Base-by-base conservation (phyloP, 805 yeast species). In the Teunomyces gatunensis region DNA sequence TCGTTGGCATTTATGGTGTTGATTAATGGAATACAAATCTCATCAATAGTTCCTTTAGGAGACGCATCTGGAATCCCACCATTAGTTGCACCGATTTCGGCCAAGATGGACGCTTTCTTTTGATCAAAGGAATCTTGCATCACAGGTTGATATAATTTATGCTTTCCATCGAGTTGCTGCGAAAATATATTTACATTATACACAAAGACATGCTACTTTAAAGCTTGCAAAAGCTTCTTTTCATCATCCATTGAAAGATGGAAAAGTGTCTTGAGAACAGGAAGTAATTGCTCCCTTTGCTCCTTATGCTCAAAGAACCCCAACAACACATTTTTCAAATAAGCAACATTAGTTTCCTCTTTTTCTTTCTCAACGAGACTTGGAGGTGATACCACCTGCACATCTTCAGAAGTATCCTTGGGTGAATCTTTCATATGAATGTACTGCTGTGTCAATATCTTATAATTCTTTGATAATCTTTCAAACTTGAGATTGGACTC, bases 301-400 rank as follows among this genome's bases (percentile, higher is more conserved):
- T 92, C 99, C 59, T 79, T 87, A 61, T 88, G 96, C 59, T 91
- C 97, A 46, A 94, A 67, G 62, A 87, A 94, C 2, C 97, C 97
- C 2, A 92, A 69, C n/a, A 92, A 65, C 2, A 92, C 97, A 61
- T 94, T 94, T 63, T 87, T 88, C 44, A 90, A 75, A 61, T 92
- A 92, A 10, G 95, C 88, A 17, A 85, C 74, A 56, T 81, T 85
- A 20, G 61, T 54, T 28, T 42, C 46, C 21, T 45, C 47, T 15
- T 25, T 27, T 17, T 39, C 33, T 32, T 25, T 23, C 20, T 34
- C 36, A 5, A 20, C 39, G 15, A 32, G 13, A 6, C 17, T 40
- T n/a, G 73, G 75, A 13, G 61, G 61, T 5, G 50, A 44, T 15
- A 47, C 40, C 17, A 13, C 20, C 12, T 37, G 39, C 15, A 46